Percentiles rank a stretch among this genome's conserved stretches.
Evolutionary conservation across 2,329 filamentous ascomycete species (phyloP).

Genomic region (Colletotrichum musae): DNA sequence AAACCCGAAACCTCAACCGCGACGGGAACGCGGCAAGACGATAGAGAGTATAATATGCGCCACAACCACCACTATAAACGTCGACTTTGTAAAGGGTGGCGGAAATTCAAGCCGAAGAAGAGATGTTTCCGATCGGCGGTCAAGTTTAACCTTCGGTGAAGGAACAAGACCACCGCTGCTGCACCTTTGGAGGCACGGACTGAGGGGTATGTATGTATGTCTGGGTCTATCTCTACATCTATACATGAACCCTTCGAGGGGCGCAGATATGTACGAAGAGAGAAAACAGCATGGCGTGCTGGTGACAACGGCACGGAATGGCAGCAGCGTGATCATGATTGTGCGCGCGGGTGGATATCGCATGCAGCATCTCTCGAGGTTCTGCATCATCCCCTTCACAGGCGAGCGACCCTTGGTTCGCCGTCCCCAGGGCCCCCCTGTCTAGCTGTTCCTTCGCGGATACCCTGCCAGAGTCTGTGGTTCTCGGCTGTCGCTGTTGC

Average conservation of each 20-base stretch:
- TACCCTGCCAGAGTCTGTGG: no score
- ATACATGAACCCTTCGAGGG: no score
- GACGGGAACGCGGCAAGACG: not conserved
- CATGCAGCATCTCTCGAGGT: not conserved
- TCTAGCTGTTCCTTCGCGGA: no score
- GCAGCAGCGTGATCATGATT: not conserved
- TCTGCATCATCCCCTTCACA: not conserved
- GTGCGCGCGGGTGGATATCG: not conserved
- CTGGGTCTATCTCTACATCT: no score
- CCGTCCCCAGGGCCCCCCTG: no score
- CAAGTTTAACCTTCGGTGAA: constrained; percentile 32
- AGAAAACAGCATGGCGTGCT: not conserved
- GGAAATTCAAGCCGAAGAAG: not conserved
- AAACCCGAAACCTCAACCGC: not conserved
- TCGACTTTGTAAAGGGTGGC: not conserved
- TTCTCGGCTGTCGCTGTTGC: not conserved
- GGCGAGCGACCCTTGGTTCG: not conserved
- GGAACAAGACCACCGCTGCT: not conserved
- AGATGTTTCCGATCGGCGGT: constrained; percentile 30
- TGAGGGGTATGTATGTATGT: not conserved
- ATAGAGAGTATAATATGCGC: not conserved
- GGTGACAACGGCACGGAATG: not conserved
- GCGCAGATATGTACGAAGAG: not conserved
- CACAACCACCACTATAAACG: not conserved
- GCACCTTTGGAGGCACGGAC: not conserved